Conservation (phyloP, 2,329 filamentous ascomycete species). For the Lecanicillium sp. region DNA sequence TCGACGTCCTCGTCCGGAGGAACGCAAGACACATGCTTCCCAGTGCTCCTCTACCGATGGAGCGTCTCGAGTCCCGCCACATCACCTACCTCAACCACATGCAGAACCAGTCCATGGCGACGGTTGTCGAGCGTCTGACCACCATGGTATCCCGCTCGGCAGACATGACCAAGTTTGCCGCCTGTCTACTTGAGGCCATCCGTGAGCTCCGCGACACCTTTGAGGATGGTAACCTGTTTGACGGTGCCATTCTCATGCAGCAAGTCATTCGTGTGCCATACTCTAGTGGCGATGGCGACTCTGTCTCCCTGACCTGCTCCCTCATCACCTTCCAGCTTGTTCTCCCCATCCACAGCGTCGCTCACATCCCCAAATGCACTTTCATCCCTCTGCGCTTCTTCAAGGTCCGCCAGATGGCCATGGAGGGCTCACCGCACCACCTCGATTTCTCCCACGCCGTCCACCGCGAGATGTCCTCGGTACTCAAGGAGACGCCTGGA, state of each 20-base stretch:
- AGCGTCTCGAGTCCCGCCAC: constrained; percentile 47
- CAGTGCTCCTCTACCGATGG: constrained; percentile 44
- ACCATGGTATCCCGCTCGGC: neutral
- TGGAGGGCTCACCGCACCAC: constrained; percentile 45
- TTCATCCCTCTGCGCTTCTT: constrained; percentile 60
- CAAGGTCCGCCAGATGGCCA: constrained; percentile 56
- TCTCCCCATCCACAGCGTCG: constrained; percentile 50
- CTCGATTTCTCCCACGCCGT: constrained; percentile 53
- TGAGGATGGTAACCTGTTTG: constrained; percentile 36
- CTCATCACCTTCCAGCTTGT: constrained; percentile 53
- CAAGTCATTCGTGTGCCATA: constrained; percentile 36
- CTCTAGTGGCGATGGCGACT: constrained; percentile 12
- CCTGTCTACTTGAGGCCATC: constrained; percentile 35
- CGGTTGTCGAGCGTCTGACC: constrained; percentile 13
- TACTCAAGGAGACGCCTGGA: constrained; percentile 24
- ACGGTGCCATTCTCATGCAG: constrained; percentile 36
- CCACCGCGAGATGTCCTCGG: constrained; percentile 51
- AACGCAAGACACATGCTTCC: constrained; percentile 53
- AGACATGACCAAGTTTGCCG: constrained; percentile 28
- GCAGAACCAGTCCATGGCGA: constrained; percentile 32
- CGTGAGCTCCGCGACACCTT: constrained; percentile 27
- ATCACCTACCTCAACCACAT: constrained; percentile 45
- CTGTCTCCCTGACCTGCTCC: constrained; percentile 5
- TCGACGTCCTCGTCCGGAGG: constrained; percentile 55
- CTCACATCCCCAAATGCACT: constrained; percentile 42